A percentile compares a stretch with the other conserved stretches of the same genome.
Conservation (phyloP, 164 flowering plant genomes). For the Berberis vulgaris region DNA sequence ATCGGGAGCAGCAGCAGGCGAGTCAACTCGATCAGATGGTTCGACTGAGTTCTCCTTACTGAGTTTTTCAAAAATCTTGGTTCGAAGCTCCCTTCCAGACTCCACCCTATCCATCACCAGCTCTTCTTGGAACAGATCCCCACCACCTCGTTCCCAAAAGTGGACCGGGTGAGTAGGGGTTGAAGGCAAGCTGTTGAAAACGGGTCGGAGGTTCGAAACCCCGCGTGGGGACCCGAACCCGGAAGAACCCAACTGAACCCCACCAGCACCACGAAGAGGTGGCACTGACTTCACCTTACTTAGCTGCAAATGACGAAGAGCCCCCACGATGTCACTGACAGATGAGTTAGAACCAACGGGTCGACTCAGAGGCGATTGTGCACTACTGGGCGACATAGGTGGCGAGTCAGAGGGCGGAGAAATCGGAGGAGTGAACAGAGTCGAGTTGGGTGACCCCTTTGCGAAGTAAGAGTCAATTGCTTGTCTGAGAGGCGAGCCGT, state of each 20-base stretch:
- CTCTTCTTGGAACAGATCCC: slow-evolving; percentile 24
- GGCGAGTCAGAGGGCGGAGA: slow-evolving; percentile 42
- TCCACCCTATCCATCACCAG: slow-evolving; percentile 69
- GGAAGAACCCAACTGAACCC: slow-evolving; percentile 9
- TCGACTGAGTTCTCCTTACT: slow-evolving; percentile 54
- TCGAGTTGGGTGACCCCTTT: slow-evolving; percentile 21
- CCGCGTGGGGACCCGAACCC: slow-evolving; percentile 31
- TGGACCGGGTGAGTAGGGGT: slow-evolving; percentile 43
- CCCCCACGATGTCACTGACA: slow-evolving; percentile 39
- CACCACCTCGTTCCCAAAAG: slow-evolving; percentile 17
- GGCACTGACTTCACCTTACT: slow-evolving; percentile 47
- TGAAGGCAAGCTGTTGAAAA: slow-evolving; percentile 47
- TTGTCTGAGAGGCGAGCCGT: slow-evolving; percentile 45
- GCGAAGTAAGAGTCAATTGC: slow-evolving; percentile 25
- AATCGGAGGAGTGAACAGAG: slow-evolving; percentile 31
- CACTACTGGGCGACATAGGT: slow-evolving; percentile 32
- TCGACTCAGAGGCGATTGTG: slow-evolving; percentile 28
- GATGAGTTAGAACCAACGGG: slow-evolving; percentile 26
- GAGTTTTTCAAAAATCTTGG: slow-evolving; percentile 49
- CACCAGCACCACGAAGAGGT: slow-evolving; percentile 15
- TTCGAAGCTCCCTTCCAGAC: slow-evolving; percentile 62
- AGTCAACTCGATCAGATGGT: slow-evolving; percentile 24
- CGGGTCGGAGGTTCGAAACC: slow-evolving; percentile 29
- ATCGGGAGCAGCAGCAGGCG: slow-evolving; percentile 33
- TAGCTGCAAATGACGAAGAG: slow-evolving; percentile 53